These are phyloP conservation scores for Nitzschia sp. DNA, from an alignment of 108 stramenopile species.

Conservation along the genomic window DNA sequence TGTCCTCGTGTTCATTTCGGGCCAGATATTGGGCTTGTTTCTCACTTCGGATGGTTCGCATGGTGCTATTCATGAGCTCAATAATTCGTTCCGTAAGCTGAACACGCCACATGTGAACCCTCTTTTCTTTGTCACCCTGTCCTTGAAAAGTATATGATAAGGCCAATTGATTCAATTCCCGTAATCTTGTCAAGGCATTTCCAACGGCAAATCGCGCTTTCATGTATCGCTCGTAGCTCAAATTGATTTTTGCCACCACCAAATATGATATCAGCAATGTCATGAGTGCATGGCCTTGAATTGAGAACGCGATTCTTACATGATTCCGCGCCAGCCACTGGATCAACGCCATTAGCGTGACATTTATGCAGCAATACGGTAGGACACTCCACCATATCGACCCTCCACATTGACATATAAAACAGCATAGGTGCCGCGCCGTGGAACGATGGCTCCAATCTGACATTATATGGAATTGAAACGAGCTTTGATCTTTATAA, in stretches of 20 bases:
- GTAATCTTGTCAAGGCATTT: slow-evolving; percentile 23
- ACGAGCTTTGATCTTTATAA: too few relatives aligned
- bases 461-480: background rate
- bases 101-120: slow-evolving; percentile 28
- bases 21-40: slow-evolving; percentile 31
- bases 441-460: background rate
- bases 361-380: slow-evolving; percentile 52
- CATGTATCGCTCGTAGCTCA: slow-evolving; percentile 56
- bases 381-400: slow-evolving; percentile 44
- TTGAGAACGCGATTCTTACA: slow-evolving; percentile 28
- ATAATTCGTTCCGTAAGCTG: slow-evolving; percentile 24
- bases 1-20: slow-evolving; percentile 4
- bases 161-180: slow-evolving; percentile 52
- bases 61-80: slow-evolving; percentile 35
- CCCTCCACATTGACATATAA: slow-evolving; percentile 23
- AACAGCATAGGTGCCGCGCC: slow-evolving; percentile 3
- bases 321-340: slow-evolving; percentile 3
- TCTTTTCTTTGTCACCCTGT: background rate
- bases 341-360: slow-evolving; percentile 20
- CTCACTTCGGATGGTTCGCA: slow-evolving; percentile 25
- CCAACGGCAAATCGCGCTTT: slow-evolving; percentile 33
- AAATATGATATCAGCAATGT: slow-evolving; percentile 50
- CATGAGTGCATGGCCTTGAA: slow-evolving; percentile 50
- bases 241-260: slow-evolving; percentile 52
- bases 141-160: slow-evolving; percentile 19